phyloP scores from a whole-genome alignment of 1,139 yeast species.

The Kodamaea anthophila region DNA sequence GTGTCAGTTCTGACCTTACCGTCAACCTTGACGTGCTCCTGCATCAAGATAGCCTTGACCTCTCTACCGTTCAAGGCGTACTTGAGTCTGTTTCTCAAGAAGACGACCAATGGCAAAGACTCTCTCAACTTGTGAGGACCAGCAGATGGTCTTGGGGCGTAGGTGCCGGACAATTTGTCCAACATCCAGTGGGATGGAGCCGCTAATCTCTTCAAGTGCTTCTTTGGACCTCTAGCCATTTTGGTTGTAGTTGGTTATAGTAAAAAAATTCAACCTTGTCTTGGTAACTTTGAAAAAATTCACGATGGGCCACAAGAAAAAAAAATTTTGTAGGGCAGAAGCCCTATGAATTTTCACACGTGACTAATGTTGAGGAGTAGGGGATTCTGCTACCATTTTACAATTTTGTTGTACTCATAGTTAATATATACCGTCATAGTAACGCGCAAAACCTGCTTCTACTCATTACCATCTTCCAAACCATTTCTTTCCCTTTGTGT shows the following conservation, averaged over 20 bases:
- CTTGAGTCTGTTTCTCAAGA: constrained; percentile 99
- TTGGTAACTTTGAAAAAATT: no score
- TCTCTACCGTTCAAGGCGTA: constrained; percentile 99
- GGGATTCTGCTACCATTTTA: no score
- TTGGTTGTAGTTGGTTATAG: constrained; percentile 9
- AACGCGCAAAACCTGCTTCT: no score
- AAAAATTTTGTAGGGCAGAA: neutral
- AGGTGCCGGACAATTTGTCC: constrained; percentile 99
- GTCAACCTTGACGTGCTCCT: constrained; percentile 98
- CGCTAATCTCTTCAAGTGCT: constrained; percentile 96
- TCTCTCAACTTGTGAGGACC: constrained; percentile 99
- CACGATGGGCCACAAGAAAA: constrained; percentile 1
- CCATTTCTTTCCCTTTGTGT: constrained; percentile 25
- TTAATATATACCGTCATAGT: no score
- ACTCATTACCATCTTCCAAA: constrained; percentile 25
- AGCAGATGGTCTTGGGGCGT: constrained; percentile 99
- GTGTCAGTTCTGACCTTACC: constrained; percentile 99
- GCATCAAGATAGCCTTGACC: constrained; percentile 98
- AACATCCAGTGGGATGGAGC: constrained; percentile 99
- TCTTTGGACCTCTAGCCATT: constrained; percentile 43
- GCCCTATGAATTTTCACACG: no score
- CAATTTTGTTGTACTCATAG: no score
- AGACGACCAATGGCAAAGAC: constrained; percentile 95
- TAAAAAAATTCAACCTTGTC: constrained; percentile 1
- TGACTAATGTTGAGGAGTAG: no score